Evolutionary conservation across 352 stramenopile genomes (phyloP), one percentile per base, ranked within the genome.

Genomic region (Phytophthora sp.): DNA sequence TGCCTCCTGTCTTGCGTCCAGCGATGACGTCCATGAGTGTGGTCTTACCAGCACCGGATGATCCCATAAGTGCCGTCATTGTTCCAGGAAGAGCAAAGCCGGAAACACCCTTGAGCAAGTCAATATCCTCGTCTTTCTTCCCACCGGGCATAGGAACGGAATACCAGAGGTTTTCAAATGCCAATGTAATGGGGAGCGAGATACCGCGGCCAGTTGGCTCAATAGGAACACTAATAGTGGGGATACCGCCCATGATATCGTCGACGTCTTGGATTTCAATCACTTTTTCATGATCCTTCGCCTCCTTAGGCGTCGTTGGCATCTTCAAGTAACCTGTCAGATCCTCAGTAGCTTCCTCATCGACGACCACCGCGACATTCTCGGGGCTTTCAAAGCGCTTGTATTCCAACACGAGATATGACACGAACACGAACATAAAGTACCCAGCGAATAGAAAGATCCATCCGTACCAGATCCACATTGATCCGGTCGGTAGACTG

Each of bases 21-120:
- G 62, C 62, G 29, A 69, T 64, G 53, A 69, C 62, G 16, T 69
- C 62, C 62, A 69, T 69, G 39, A 66, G 49, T 7, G 58, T 66
- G 30, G 59, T 67, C 26, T 98, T 97, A 2, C 91, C 90, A 51
- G 86, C 80, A 45, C 84, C 82, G 1, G 71, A 79, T 0, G 73
- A 76, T 12, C 80, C 80, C 72, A 87, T 86, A 9, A 89, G 63
- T 2, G 79, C 79, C 3, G 74, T 79, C 47, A 89, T 76, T 12
- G 54, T 72, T 2, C 79, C 79, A 0, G 80, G 80, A 4, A 64
- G 44, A 27, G 74, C 66, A 30, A 76, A 74, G 13, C 77, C 81
- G 16, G 63, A 77, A 9, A 90, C 67, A 7, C 69, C 56, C 35
- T 72, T 64, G 26, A 90, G 76, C 16, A 90, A 33, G 13, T 79